Base-by-base conservation (phyloP, 345 rosid species). In the Hevea brasiliensis region DNA sequence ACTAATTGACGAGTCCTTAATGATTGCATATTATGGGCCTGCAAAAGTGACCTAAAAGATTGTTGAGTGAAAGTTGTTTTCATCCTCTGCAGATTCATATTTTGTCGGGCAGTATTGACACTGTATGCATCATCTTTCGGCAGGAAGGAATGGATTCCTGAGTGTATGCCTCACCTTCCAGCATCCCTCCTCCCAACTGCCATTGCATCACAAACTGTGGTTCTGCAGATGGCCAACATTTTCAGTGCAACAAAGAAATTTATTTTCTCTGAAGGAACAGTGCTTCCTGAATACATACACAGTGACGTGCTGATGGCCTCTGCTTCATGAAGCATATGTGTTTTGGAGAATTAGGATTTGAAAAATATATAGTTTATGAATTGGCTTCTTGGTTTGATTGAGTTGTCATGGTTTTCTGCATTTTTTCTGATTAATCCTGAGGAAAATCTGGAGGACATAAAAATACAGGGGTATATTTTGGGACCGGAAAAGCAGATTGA, bases 91-190 rank as follows among this genome's bases (percentile, higher is more conserved):
- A 94, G 97, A 84, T 94, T 92, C 81, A 40, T 92, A 58, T 92
- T 90, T 79, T 92, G 91, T 57, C 87, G 91, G 73, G 88, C 90
- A 8, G 97, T 85, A 61, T 72, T 92, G 80, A 74, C 88, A 7
- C 85, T 88, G 3, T 85, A 85, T 67, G 80, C 75, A 35, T 84
- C 84, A 72, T 80, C 87, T 44, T 81, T 71, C 9, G 77, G 81
- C 63, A 88, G 87, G 82, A 84, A 83, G 80, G 90, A 94, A 77
- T 87, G n/a, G n/a, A 80, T 51, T 67, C 97, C 98, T 8, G 84
- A 81, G 37, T 94, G 98, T 42, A 60, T 85, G 53, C 98, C 97
- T n/a, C 57, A 72, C 32, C 97, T 92, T 63, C 97, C 97, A 1
- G 80, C 73, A 29, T 76, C 82, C 53, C 74, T 92, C 24, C 50